A percentile compares a stretch with the other conserved stretches of the same genome.
Evolutionary conservation across 2,329 filamentous ascomycete species (phyloP).

Genomic region (Aspergillus piperis): DNA sequence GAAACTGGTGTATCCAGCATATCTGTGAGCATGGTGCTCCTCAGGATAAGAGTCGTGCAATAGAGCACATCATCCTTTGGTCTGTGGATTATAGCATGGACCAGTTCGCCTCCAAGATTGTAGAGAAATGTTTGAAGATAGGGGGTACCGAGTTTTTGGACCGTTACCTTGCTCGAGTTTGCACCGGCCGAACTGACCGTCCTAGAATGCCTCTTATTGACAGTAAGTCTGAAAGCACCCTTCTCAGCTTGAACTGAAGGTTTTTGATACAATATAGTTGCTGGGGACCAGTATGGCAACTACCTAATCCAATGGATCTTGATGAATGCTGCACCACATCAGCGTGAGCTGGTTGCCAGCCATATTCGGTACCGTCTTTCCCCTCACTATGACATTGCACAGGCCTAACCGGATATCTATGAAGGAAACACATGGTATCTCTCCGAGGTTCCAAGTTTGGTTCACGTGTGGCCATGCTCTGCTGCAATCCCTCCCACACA

Average conservation of each 20-base stretch:
- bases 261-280: conserved; percentile 54
- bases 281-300: conserved; percentile 98
- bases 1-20: conserved; percentile 99
- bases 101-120: conserved; percentile 97
- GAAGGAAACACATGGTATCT: conserved; percentile 95
- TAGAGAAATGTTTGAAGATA: conserved; percentile 98
- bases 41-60: conserved; percentile 85
- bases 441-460: conserved; percentile 97
- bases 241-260: neutral
- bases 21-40: conserved; percentile 95
- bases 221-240: conserved; percentile 53
- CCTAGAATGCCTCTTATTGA: conserved; percentile 97
- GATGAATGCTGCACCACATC: conserved; percentile 80
- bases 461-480: conserved; percentile 97
- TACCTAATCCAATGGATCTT: conserved; percentile 98
- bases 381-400: neutral
- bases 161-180: conserved; percentile 90
- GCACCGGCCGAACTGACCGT: conserved; percentile 84
- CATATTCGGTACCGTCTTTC: conserved; percentile 69
- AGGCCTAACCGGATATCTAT: conserved; percentile 3
- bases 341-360: conserved; percentile 87
- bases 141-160: conserved; percentile 86
- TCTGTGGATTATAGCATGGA: conserved; percentile 98
- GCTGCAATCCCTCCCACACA: conserved; percentile 87
- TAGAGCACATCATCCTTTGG: conserved; percentile 92